Conservation (phyloP, 2,329 filamentous ascomycete genomes). For the Hymenoscyphus infarciens region DNA sequence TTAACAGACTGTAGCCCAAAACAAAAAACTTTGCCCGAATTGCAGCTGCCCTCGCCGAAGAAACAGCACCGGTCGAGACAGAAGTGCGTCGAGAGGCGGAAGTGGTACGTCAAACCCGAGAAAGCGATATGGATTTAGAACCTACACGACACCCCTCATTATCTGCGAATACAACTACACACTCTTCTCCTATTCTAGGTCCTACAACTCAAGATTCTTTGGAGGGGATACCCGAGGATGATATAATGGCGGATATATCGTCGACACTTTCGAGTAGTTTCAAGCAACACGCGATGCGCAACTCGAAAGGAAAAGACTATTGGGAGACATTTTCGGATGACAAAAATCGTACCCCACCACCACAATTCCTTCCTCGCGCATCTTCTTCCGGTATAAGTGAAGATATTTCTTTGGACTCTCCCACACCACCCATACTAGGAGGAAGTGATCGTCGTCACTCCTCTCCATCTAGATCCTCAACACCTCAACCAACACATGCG, state of each 20-base stretch:
- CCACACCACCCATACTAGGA: constrained; percentile 30
- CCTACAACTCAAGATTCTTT: constrained; percentile 59
- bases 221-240: constrained; percentile 68
- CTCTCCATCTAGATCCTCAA: constrained; percentile 33
- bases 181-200: constrained; percentile 65
- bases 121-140: constrained; percentile 71
- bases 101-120: constrained; percentile 90
- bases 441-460: constrained; percentile 24
- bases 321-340: constrained; percentile 78
- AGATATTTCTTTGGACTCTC: constrained; percentile 49
- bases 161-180: constrained; percentile 52
- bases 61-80: constrained; percentile 80
- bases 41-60: constrained; percentile 82
- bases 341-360: constrained; percentile 49
- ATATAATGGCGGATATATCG: constrained; percentile 56
- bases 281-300: constrained; percentile 68
- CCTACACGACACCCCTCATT: constrained; percentile 41
- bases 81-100: constrained; percentile 90
- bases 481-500: constrained; percentile 55
- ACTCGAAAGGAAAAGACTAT: constrained; percentile 68
- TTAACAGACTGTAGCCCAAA: constrained; percentile 66
- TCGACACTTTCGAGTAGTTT: constrained; percentile 59
- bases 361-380: constrained; percentile 54
- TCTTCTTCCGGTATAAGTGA: constrained; percentile 62
- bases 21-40: constrained; percentile 95